phyloP scores from a whole-genome alignment of 768 basidiomycete genomes.

The Suillus subalutaceus region DNA sequence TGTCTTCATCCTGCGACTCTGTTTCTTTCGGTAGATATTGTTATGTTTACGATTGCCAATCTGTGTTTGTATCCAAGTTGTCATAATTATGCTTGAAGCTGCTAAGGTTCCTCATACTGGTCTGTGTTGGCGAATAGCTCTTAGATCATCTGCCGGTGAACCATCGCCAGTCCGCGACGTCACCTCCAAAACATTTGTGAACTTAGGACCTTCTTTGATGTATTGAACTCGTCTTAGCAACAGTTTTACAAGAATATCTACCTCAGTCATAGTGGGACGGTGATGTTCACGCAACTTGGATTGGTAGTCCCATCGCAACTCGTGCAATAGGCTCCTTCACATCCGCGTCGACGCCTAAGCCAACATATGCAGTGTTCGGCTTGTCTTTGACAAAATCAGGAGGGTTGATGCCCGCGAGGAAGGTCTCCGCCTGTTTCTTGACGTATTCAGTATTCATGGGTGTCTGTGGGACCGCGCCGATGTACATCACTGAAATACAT shows the following conservation, averaged over 20 bases:
- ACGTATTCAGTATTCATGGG: slow-evolving; percentile 64
- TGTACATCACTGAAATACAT: slow-evolving; percentile 66
- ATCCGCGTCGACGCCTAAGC: slow-evolving; percentile 44
- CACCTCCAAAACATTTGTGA: not conserved
- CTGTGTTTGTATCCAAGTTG: no score
- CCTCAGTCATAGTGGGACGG: no score
- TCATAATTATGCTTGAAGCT: not conserved
- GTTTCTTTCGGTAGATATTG: no score
- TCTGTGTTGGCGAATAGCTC: not conserved
- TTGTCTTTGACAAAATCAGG: slow-evolving; percentile 68
- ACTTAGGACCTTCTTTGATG: not conserved
- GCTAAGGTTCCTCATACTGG: not conserved
- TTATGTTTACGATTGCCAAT: no score
- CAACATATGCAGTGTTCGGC: slow-evolving; percentile 42
- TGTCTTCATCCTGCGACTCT: no score
- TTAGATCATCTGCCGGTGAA: not conserved
- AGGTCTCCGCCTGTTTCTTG: slow-evolving; percentile 61
- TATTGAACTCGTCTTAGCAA: not conserved
- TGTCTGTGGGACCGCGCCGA: slow-evolving; percentile 71
- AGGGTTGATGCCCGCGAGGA: slow-evolving; percentile 63
- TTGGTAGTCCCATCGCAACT: slow-evolving; percentile 48
- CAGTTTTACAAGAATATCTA: not conserved
- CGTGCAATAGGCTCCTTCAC: slow-evolving; percentile 37
- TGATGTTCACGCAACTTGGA: slow-evolving; percentile 16
- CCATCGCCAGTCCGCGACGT: no score